A percentile compares a stretch with the other conserved stretches of the same genome.
Conservation (phyloP, 192 early-diverging fungal species). For the Coemansia sp. region DNA sequence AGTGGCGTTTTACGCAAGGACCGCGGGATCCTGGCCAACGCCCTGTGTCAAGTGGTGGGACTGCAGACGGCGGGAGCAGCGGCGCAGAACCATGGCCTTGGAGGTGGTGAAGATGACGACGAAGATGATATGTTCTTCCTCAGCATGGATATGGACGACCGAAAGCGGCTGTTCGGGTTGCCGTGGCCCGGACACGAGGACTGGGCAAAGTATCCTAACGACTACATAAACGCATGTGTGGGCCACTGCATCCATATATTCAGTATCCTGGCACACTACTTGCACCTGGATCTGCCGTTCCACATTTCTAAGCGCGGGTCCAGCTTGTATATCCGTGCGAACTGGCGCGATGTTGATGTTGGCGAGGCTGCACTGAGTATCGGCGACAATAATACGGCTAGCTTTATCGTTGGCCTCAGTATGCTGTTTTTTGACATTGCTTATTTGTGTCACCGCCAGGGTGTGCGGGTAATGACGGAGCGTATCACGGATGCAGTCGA, state of each 20-base stretch:
- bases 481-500: constrained; percentile 34
- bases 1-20: constrained; percentile 25
- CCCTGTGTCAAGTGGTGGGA: constrained; percentile 48
- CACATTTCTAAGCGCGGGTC: constrained; percentile 37
- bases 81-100: background rate
- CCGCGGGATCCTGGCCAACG: constrained; percentile 32
- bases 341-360: constrained; percentile 37
- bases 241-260: constrained; percentile 47
- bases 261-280: constrained; percentile 48
- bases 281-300: constrained; percentile 46
- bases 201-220: constrained; percentile 51
- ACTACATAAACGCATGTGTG: constrained; percentile 55
- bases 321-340: constrained; percentile 40
- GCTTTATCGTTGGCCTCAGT: constrained; percentile 44
- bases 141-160: constrained; percentile 22
- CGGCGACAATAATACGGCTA: constrained; percentile 20
- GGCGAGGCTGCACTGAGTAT: constrained; percentile 41
- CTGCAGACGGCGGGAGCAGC: constrained; percentile 31
- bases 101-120: constrained; percentile 13
- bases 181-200: constrained; percentile 51
- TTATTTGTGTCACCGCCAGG: constrained; percentile 40
- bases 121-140: constrained; percentile 23
- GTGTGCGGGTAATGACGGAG: constrained; percentile 36
- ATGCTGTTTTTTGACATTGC: constrained; percentile 52
- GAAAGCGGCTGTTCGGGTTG: constrained; percentile 42